Conservation (phyloP, 2,329 filamentous ascomycete genomes). For the Grosmannia huntii region DNA sequence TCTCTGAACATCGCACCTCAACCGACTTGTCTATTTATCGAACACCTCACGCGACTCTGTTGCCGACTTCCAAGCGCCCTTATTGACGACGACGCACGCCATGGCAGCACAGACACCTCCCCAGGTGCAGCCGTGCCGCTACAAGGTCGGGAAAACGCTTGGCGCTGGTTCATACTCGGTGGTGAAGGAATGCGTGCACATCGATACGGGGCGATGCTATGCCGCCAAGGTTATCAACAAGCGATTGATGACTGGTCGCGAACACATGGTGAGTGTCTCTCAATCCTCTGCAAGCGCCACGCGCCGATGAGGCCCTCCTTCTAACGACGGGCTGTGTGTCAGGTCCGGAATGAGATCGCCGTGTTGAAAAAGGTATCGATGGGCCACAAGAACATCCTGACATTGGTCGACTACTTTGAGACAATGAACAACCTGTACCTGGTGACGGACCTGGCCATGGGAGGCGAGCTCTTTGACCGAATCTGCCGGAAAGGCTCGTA, state of each 20-base stretch:
- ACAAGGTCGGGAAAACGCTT: conserved; percentile 97
- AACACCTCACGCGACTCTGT: too few species aligned
- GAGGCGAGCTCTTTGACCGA: conserved; percentile 93
- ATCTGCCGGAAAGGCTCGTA: conserved; percentile 98
- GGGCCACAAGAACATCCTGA: conserved; percentile 96
- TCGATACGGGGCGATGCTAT: conserved; percentile 95
- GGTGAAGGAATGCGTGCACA: conserved; percentile 97
- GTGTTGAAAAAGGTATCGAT: conserved; percentile 97
- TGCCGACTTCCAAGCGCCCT: background rate
- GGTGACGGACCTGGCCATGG: conserved; percentile 90
- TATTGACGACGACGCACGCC: background rate
- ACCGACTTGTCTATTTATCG: too few species aligned
- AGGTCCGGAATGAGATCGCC: conserved; percentile 96
- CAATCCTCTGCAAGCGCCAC: background rate
- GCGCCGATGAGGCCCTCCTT: background rate
- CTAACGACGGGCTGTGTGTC: background rate
- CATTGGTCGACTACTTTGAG: conserved; percentile 97
- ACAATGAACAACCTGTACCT: conserved; percentile 99
- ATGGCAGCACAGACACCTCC: conserved; percentile 10
- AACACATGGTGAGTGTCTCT: conserved; percentile 70
- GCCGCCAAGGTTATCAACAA: conserved; percentile 99
- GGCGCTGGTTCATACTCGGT: conserved; percentile 96
- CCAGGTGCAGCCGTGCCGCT: conserved; percentile 83
- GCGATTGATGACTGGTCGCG: conserved; percentile 87
- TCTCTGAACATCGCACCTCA: too few species aligned